phyloP scores from a whole-genome alignment of 331 rosid genomes.

The Acacia concinna region DNA sequence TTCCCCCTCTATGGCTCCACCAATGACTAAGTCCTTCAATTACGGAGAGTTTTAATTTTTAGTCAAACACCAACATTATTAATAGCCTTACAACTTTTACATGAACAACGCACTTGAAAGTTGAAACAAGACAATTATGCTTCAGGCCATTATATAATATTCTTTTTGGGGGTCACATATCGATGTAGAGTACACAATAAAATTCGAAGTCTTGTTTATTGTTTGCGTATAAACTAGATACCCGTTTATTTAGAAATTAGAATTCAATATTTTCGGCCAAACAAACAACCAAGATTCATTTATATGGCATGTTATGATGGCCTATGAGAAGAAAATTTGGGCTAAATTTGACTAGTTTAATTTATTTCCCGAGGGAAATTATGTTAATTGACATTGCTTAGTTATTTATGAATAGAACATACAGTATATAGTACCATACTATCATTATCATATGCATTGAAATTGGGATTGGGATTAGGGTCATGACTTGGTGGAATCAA shows the following conservation, averaged over 20 bases:
- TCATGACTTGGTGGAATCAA: too few relatives aligned
- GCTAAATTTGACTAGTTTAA: background rate
- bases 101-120: constrained; percentile 9
- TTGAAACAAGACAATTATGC: background rate
- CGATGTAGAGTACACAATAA: background rate
- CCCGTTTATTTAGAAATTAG: background rate
- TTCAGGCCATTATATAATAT: background rate
- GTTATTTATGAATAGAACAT: too few relatives aligned
- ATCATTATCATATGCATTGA: too few relatives aligned
- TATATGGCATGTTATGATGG: background rate
- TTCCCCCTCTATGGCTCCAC: background rate
- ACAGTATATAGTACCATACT: too few relatives aligned
- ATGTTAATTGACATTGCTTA: background rate
- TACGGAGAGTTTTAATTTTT: constrained; percentile 28
- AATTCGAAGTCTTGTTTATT: background rate
- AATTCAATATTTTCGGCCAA: background rate
- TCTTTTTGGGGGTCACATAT: background rate
- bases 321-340: background rate
- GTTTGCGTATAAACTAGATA: background rate
- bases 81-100: background rate
- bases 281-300: background rate
- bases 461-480: background rate
- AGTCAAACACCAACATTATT: constrained; percentile 8
- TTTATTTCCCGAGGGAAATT: background rate
- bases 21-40: constrained; percentile 38